These are phyloP conservation scores for Kodamaea restingae DNA, from an alignment of 805 yeast genomes.

Conservation along the genomic window DNA sequence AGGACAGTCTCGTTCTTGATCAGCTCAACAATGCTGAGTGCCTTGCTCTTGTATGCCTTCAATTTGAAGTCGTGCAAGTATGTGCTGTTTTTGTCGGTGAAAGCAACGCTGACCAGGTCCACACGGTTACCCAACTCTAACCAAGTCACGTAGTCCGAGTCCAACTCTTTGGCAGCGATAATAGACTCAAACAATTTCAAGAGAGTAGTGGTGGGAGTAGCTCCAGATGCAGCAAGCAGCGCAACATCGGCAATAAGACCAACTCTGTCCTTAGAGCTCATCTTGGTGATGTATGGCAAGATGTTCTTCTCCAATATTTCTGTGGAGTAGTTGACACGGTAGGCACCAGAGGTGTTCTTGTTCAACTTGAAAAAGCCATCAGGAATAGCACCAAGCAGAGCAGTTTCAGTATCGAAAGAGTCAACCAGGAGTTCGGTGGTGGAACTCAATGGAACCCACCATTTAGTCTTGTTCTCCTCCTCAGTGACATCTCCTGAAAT, in stretches of 20 bases:
- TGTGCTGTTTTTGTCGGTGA: slow-evolving; percentile 18
- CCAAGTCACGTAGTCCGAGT: slow-evolving; percentile 51
- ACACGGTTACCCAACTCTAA: slow-evolving; percentile 44
- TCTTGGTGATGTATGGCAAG: slow-evolving; percentile 30
- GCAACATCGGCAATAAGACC: slow-evolving; percentile 53
- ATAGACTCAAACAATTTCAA: slow-evolving; percentile 37
- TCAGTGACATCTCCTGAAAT: slow-evolving; percentile 56
- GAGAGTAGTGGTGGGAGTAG: slow-evolving; percentile 37
- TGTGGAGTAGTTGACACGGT: slow-evolving; percentile 51
- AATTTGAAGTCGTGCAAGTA: slow-evolving; percentile 28
- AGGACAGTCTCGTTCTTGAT: slow-evolving; percentile 13
- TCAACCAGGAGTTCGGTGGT: slow-evolving; percentile 24
- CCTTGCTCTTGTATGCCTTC: slow-evolving; percentile 29
- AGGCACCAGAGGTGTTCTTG: slow-evolving; percentile 48
- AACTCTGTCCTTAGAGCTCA: slow-evolving; percentile 48
- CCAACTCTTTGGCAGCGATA: slow-evolving; percentile 22
- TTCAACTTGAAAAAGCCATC: slow-evolving; percentile 42
- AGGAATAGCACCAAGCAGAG: slow-evolving; percentile 21
- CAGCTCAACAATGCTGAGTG: slow-evolving; percentile 23
- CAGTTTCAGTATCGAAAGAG: slow-evolving; percentile 21
- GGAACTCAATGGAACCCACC: slow-evolving; percentile 56
- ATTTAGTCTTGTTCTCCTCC: slow-evolving; percentile 52
- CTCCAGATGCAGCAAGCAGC: slow-evolving; percentile 47
- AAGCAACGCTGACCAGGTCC: slow-evolving; percentile 30
- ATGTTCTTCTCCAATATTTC: slow-evolving; percentile 38